Evolutionary conservation across 2,329 filamentous ascomycete genomes (phyloP), one percentile per base, ranked within the genome.

Genomic region (Aureobasidium pullulans): DNA sequence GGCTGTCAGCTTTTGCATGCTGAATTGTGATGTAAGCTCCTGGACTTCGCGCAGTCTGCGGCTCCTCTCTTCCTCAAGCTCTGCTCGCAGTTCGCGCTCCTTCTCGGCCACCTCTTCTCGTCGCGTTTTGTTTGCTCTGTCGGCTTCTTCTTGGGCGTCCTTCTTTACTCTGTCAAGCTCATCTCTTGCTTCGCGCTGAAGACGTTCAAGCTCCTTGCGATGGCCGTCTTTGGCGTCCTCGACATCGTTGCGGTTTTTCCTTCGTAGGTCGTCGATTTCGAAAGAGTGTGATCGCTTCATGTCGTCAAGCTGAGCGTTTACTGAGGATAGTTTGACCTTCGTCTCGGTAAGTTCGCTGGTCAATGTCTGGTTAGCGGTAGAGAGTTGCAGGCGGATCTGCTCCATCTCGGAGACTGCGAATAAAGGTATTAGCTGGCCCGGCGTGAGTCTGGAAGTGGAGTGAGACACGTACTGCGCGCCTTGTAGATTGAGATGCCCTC

Each of bases 401-500:
- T 87, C 84, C 31, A 86, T 73, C 61, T 86, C 83, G 46, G 72
- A 75, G 43, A 84, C 82, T 84, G 65, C 50, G 57, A 4, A 61
- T 15, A 7, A 32, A 32, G 11, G 19, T 4, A 39, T 64, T 29
- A 63, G 62, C 42, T 34, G 37, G 31, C 6, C 19, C 28, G 28
- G 11, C 5, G 44, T 28, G 11, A 37, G 9, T 36, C 8, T 13
- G 10, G 13, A 28, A 15, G 59, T 42, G 50, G 60, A 29, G 7
- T 15, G 13, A 7, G 28, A 34, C 42, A 34, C 83, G 65, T 78
- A 94, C 90, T 84, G 80, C 86, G 83, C 54, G 79, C 81, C 69
- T 93, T 95, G 64, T 89, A 87, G 9, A 89, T 66, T 15, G 87
- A 84, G 47, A 95, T 79, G 0, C 86, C 83, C 63, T 94, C 87